Base-by-base conservation (phyloP, 108 stramenopile genomes). In the Cyclotella cryptica region DNA sequence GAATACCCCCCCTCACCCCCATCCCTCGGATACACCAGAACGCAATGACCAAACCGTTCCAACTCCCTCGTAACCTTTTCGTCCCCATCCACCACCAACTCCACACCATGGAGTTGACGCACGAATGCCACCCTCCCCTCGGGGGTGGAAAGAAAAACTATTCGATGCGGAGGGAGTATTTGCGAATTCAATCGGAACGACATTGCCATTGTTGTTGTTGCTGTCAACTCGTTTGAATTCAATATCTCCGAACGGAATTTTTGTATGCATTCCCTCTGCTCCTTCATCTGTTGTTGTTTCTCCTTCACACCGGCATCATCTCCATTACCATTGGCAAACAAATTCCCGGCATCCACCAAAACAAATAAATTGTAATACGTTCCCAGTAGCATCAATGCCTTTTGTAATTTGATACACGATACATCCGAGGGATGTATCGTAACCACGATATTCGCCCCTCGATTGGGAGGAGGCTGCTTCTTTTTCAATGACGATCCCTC, bases 341-440 rank as follows among this genome's bases (percentile, higher is more conserved):
- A 21, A 28, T 24, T 39, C 54, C 55, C 49, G 10, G n/a, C 45
- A 63, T 76, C 74, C 22, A 81, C 60, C 68, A 81, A 41, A 7
- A 81, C 69, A 43, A 81, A 81, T 24, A 81, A 40, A 63, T 81
- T 81, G 52, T 77, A 81, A 55, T 81, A 81, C 19, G 80, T 81
- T 26, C 80, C 80, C 26, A 81, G 53, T 29, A 81, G 41, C 35
- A 71, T 52, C 9, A 81, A 60, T 12, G 47, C 47, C 51, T 81
- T 76, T 44, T 77, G 80, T n/a, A 81, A 46, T 26, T 71, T 76
- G 19, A 18, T 24, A 63, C 80, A 81, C 15, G 53, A 22, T n/a
- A 47, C 49, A 29, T 65, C 67, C 17, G 15, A 0, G 41, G 49
- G 44, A 0, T 42, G 41, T 43, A 81, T 57, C 17, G 61, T 77